Conservation (phyloP, 495 filamentous ascomycete genomes). For the Aspergillus ostianus region DNA sequence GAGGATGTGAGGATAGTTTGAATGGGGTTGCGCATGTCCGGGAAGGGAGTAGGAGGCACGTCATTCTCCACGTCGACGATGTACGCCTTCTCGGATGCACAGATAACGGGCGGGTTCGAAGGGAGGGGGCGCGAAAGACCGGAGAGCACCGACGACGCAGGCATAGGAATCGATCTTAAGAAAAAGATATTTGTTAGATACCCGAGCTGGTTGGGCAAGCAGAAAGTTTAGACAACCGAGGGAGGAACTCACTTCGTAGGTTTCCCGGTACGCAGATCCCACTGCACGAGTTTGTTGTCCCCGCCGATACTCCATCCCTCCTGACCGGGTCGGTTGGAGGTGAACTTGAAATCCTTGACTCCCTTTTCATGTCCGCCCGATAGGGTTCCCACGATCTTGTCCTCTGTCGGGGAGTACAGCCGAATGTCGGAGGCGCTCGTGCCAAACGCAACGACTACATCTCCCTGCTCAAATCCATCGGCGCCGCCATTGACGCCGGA, state of each 20-base stretch:
- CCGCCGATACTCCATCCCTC: constrained; percentile 60
- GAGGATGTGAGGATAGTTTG: constrained; percentile 49
- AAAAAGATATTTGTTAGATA: constrained; percentile 11
- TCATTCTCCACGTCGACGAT: constrained; percentile 49
- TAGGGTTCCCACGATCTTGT: constrained; percentile 49
- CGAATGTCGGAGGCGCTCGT: constrained; percentile 54
- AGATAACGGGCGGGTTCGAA: constrained; percentile 48
- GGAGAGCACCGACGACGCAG: constrained; percentile 39
- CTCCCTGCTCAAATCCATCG: constrained; percentile 37
- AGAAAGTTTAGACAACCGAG: background rate
- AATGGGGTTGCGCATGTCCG: constrained; percentile 53
- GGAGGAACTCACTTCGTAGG: constrained; percentile 41
- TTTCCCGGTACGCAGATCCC: constrained; percentile 52
- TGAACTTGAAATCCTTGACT: constrained; percentile 58
- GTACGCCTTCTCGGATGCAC: constrained; percentile 55
- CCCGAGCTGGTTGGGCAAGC: background rate
- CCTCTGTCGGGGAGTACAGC: constrained; percentile 53
- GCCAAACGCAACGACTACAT: constrained; percentile 53
- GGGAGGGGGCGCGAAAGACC: constrained; percentile 42
- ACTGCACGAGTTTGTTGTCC: constrained; percentile 60
- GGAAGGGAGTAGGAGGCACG: constrained; percentile 42
- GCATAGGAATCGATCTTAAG: constrained; percentile 50
- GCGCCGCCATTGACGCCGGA: constrained; percentile 43
- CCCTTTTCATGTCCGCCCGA: constrained; percentile 52
- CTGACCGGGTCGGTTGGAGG: constrained; percentile 34